phyloP scores from a whole-genome alignment of 306 rosid genomes.

The Coriaria nepalensis region DNA sequence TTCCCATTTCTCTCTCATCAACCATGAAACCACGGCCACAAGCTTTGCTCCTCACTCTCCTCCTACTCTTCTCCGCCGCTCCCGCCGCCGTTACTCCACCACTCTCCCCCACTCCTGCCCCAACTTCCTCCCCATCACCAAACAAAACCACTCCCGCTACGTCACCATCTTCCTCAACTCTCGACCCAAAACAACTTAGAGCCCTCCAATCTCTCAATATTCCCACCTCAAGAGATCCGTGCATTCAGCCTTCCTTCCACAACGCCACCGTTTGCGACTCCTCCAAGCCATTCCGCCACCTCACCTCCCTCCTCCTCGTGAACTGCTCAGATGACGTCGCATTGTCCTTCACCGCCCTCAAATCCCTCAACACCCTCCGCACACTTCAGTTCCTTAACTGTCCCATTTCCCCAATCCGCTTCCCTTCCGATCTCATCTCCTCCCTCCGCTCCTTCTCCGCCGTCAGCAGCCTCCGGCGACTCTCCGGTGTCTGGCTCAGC shows the following conservation, averaged over 20 bases:
- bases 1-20: slow-evolving; percentile 4
- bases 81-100: slow-evolving; percentile 10
- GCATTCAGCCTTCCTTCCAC: slow-evolving; percentile 39
- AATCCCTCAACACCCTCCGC: slow-evolving; percentile 68
- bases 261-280: slow-evolving; percentile 62
- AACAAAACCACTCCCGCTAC: slow-evolving; percentile 2
- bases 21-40: slow-evolving; percentile 6
- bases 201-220: slow-evolving; percentile 85
- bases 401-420: slow-evolving; percentile 65
- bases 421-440: slow-evolving; percentile 55
- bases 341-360: slow-evolving; percentile 84
- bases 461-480: slow-evolving; percentile 39
- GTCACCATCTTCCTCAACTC: slow-evolving; percentile 26
- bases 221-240: slow-evolving; percentile 73
- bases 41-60: slow-evolving; percentile 4
- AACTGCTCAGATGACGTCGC: slow-evolving; percentile 70
- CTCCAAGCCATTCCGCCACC: slow-evolving; percentile 70
- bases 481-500: slow-evolving; percentile 80
- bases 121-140: slow-evolving; percentile 12
- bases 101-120: slow-evolving; percentile 10
- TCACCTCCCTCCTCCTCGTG: slow-evolving; percentile 47
- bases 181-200: slow-evolving; percentile 74
- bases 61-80: slow-evolving; percentile 13
- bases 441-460: slow-evolving; percentile 70
- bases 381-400: slow-evolving; percentile 66